Base-by-base conservation (phyloP, 2,329 filamentous ascomycete genomes). In the Epichloe baconii region DNA sequence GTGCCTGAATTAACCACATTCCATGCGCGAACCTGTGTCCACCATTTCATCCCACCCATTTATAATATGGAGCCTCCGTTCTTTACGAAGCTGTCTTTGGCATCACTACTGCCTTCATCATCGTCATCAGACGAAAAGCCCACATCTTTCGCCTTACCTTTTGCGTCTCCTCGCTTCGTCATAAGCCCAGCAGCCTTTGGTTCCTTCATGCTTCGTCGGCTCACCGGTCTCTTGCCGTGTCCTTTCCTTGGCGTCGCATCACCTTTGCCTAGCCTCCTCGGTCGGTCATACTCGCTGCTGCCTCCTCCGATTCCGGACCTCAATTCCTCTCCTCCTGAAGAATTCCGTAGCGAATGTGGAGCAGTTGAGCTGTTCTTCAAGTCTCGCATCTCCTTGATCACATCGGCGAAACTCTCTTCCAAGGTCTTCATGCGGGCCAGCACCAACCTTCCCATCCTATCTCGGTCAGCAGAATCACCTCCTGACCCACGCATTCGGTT, bases 371-470 rank as follows among this genome's bases (percentile, higher is more conserved):
- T 70, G 45, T 66, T 68, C 66, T 72, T 79, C 64, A 79, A 69
- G 55, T 81, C 79, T 55, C 86, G 81, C 64, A 95, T 83, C 65
- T 93, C 88, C 55, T 80, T 81, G 52, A 89, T 79, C n/a, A 95
- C 83, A 53, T 95, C 88, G 2, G 85, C 78, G 65, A 97, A 91
- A 14, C 89, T 85, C 67, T 95, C 88, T 64, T 97, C 90, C 2
- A 97, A 75, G 7, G 85, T 91, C 65, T 93, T 93, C 88, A 96
- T 96, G 36, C 88, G 76, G 8, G 88, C 88, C 44, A 96, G 72
- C 67, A 96, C 85, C 44, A 95, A 76, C 51, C 88, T 79, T 58
- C 83, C 82, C 77, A 90, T 85, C 41, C 86, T 79, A 61, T 87
- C 84, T 23, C 65, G 79, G 74, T 73, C 71, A 50, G 62, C 66